Conservation (phyloP, 495 filamentous ascomycete genomes). For the Cetradonia linearis region DNA sequence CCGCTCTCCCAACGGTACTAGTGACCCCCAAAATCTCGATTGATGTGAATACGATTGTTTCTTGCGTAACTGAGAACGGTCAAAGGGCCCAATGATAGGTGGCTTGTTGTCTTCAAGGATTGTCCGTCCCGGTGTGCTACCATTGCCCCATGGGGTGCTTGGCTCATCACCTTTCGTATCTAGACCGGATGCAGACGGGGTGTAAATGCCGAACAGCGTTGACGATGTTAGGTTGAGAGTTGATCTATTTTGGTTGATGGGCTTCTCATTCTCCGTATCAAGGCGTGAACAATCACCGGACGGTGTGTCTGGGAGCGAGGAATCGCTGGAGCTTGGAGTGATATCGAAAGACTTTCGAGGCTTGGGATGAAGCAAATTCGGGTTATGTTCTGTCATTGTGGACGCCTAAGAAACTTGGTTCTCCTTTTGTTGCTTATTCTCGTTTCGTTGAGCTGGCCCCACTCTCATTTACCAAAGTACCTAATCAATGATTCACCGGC, state of each 20-base stretch:
- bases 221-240: conserved; percentile 79
- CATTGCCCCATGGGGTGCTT: conserved; percentile 60
- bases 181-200: conserved; percentile 51
- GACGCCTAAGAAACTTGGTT: neutral
- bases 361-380: conserved; percentile 56
- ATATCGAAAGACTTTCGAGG: conserved; percentile 68
- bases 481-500: neutral
- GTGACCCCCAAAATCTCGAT: conserved; percentile 4
- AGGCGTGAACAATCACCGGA: conserved; percentile 24
- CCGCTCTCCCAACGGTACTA: conserved; percentile 43
- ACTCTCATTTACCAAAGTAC: neutral
- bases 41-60: conserved; percentile 18
- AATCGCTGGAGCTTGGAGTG: conserved; percentile 43
- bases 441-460: neutral
- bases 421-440: conserved; percentile 6
- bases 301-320: conserved; percentile 41
- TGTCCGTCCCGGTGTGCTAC: conserved; percentile 45
- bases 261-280: conserved; percentile 26
- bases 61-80: conserved; percentile 20
- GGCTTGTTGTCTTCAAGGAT: conserved; percentile 22
- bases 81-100: conserved; percentile 22
- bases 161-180: conserved; percentile 42
- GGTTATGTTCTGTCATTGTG: conserved; percentile 30
- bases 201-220: conserved; percentile 86
- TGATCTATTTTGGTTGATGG: conserved; percentile 56